These are phyloP conservation scores for Lomentospora prolificans DNA, from an alignment of 2,329 filamentous ascomycete genomes.

Conservation along the genomic window DNA sequence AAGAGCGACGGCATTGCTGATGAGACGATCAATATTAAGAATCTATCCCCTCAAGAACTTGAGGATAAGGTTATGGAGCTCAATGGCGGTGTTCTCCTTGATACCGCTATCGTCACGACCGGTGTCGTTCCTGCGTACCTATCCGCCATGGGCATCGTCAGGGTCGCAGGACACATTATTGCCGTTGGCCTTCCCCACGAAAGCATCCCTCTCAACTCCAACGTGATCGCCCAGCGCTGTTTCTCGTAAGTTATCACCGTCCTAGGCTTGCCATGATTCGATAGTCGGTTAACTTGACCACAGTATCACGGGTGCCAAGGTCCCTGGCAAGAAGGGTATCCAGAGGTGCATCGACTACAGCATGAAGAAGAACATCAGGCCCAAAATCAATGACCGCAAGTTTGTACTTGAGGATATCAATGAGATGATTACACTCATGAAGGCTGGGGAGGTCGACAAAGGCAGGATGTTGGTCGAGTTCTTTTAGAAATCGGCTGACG, in stretches of 20 bases:
- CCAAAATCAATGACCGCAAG: constrained; percentile 4
- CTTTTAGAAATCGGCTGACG: neutral
- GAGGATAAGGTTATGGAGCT: constrained; percentile 75
- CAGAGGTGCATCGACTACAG: constrained; percentile 5
- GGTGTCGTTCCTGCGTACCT: constrained; percentile 1
- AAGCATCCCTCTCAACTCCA: neutral
- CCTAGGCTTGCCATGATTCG: neutral
- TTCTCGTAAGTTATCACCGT: neutral
- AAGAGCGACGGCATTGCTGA: constrained; percentile 6
- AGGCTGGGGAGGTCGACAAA: constrained; percentile 5
- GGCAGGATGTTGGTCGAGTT: constrained; percentile 6
- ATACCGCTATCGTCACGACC: constrained; percentile 3
- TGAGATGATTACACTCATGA: constrained; percentile 3
- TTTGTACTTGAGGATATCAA: constrained; percentile 6
- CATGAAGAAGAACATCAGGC: neutral
- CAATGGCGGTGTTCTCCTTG: neutral
- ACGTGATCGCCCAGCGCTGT: neutral
- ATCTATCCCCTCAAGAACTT: constrained; percentile 56
- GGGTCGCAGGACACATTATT: neutral
- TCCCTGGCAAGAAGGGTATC: neutral
- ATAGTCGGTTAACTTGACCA: neutral
- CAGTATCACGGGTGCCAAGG: constrained; percentile 2
- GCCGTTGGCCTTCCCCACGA: neutral
- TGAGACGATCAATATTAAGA: neutral
- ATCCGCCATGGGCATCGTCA: constrained; percentile 1